These are phyloP conservation scores for Malassezia yamatoensis DNA, from an alignment of 1,284 basidiomycete species.

Conservation along the genomic window DNA sequence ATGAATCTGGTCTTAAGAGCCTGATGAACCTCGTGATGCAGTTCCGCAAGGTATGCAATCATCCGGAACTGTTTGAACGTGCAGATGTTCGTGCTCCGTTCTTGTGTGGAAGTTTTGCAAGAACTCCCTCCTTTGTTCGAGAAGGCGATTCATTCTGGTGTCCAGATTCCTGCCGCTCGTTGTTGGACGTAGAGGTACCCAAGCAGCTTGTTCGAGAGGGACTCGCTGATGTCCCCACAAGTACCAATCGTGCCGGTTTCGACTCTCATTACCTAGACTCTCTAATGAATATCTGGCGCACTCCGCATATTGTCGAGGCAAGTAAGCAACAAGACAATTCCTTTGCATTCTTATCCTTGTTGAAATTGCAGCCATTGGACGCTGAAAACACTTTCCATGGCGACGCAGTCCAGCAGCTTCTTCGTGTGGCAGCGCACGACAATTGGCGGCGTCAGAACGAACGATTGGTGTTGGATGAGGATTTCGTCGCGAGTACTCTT, in stretches of 20 bases:
- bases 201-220: slow-evolving; percentile 69
- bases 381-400: slow-evolving; percentile 56
- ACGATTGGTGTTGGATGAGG: slow-evolving; percentile 53
- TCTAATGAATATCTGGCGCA: slow-evolving; percentile 82
- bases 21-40: slow-evolving; percentile 99
- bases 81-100: slow-evolving; percentile 90
- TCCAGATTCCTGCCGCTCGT: slow-evolving; percentile 72
- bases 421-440: slow-evolving; percentile 50
- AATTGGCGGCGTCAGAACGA: slow-evolving; percentile 25
- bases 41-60: slow-evolving; percentile 98
- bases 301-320: slow-evolving; percentile 68
- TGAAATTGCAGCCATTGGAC: slow-evolving; percentile 59
- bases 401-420: slow-evolving; percentile 53
- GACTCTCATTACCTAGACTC: slow-evolving; percentile 60
- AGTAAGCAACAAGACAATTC: slow-evolving; percentile 54
- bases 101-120: slow-evolving; percentile 73
- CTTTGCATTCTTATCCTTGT: slow-evolving; percentile 69
- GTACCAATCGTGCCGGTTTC: slow-evolving; percentile 55
- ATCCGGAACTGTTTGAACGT: slow-evolving; percentile 94
- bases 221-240: slow-evolving; percentile 60
- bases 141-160: slow-evolving; percentile 75
- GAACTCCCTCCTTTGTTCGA: slow-evolving; percentile 67
- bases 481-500: slow-evolving; percentile 53
- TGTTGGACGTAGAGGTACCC: slow-evolving; percentile 71
- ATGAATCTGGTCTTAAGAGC: slow-evolving; percentile 78